Conservation (phyloP, 257 asterid genomes). For the Solanum microdontum region DNA sequence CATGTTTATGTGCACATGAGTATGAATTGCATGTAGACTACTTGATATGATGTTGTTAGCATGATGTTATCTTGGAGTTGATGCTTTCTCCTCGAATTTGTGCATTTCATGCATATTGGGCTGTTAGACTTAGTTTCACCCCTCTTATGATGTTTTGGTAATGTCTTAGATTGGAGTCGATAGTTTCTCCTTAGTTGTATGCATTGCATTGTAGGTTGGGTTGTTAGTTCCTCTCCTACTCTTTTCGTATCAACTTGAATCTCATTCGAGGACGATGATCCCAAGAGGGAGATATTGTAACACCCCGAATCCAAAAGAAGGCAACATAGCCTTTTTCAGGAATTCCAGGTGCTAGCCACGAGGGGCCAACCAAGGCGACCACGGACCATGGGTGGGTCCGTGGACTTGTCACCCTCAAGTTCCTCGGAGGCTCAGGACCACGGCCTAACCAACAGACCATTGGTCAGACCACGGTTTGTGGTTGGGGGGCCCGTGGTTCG, state of each 20-base stretch:
- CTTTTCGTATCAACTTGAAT: not conserved
- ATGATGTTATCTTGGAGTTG: not conserved
- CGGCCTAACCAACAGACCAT: not conserved
- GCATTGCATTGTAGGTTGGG: not conserved
- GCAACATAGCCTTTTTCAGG: not conserved
- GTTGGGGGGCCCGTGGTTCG: not conserved
- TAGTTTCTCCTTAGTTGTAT: not conserved
- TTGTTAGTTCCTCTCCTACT: not conserved
- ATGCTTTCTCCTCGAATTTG: not conserved
- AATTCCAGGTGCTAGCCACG: not conserved
- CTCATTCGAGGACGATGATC: not conserved
- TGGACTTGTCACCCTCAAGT: not conserved
- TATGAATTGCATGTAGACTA: not conserved
- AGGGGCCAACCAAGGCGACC: not conserved
- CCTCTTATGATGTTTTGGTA: not conserved
- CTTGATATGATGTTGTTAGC: no score
- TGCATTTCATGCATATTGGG: not conserved
- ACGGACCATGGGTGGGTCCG: not conserved
- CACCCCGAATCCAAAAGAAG: no score
- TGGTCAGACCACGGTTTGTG: not conserved
- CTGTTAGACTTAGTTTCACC: not conserved
- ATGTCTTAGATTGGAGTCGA: not conserved
- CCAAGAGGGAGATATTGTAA: not conserved
- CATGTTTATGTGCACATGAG: not conserved
- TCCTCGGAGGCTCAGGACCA: not conserved